These are phyloP conservation scores for Alternaria metachromatica DNA, from an alignment of 2,329 filamentous ascomycete species.

Conservation along the genomic window DNA sequence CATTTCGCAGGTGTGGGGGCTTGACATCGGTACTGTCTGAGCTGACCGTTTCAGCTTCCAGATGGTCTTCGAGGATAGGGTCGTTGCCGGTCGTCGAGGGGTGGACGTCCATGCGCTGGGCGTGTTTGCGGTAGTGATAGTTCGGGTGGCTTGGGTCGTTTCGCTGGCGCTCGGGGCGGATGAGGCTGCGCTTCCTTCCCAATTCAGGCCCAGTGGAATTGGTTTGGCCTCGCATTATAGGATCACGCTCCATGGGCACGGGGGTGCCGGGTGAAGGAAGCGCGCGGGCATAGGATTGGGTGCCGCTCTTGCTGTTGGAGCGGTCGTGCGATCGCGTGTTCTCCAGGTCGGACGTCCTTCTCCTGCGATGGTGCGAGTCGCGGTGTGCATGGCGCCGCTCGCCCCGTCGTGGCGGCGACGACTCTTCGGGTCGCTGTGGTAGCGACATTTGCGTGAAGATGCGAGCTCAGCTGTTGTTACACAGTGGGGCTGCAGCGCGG, in stretches of 20 bases:
- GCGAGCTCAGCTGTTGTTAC: slow-evolving; percentile 26
- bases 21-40: slow-evolving; percentile 69
- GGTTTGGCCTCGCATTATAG: slow-evolving; percentile 55
- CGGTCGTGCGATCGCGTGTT: slow-evolving; percentile 58
- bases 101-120: slow-evolving; percentile 86
- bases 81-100: slow-evolving; percentile 94
- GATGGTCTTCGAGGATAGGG: slow-evolving; percentile 77
- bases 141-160: slow-evolving; percentile 90
- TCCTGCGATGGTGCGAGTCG: slow-evolving; percentile 60
- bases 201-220: slow-evolving; percentile 56
- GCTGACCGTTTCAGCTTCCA: slow-evolving; percentile 60
- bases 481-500: slow-evolving; percentile 12
- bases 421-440: slow-evolving; percentile 66
- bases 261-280: slow-evolving; percentile 55
- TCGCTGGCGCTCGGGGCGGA: slow-evolving; percentile 85
- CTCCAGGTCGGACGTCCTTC: slow-evolving; percentile 71
- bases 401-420: slow-evolving; percentile 62
- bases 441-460: slow-evolving; percentile 53
- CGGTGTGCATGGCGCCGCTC: slow-evolving; percentile 62
- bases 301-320: slow-evolving; percentile 48
- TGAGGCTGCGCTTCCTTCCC: slow-evolving; percentile 81
- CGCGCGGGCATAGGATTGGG: slow-evolving; percentile 49
- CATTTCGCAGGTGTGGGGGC: slow-evolving; percentile 46
- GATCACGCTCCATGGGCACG: slow-evolving; percentile 57
- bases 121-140: slow-evolving; percentile 94